Evolutionary conservation across 2,329 filamentous ascomycete genomes (phyloP).

Genomic region (Plenodomus biglobosus): DNA sequence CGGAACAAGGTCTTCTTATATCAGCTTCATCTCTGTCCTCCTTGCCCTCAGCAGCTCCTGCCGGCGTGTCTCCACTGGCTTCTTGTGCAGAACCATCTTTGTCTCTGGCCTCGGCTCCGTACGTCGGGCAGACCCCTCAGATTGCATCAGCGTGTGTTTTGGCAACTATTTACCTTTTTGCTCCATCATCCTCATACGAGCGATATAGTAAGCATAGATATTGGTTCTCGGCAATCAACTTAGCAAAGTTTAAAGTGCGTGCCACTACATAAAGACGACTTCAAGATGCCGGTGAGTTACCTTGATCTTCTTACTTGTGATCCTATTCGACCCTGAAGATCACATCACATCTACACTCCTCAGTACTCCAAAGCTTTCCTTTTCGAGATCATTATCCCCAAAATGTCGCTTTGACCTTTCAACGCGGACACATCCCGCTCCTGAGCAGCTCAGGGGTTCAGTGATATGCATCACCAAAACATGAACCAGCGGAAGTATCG

Average conservation of each 20-base stretch:
- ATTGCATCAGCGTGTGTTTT: background rate
- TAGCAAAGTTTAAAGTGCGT: conserved; percentile 10
- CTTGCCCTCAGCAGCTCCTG: background rate
- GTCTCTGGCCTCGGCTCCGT: background rate
- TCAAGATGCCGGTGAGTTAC: conserved; percentile 36
- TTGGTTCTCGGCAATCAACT: conserved; percentile 14
- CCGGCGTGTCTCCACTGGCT: background rate
- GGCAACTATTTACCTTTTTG: no score
- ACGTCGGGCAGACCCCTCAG: background rate
- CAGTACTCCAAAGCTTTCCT: background rate
- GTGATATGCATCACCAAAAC: background rate
- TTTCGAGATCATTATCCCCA: background rate
- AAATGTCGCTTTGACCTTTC: background rate
- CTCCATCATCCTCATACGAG: background rate
- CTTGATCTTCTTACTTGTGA: conserved; percentile 2
- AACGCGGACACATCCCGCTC: background rate
- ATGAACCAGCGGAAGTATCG: background rate
- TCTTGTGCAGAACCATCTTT: background rate
- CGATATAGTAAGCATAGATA: background rate
- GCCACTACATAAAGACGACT: conserved; percentile 4
- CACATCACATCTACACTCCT: background rate
- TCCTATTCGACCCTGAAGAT: no score
- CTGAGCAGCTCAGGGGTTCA: background rate
- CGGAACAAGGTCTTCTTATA: background rate
- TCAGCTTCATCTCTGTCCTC: background rate